Conservation (phyloP, 129 eudicot species). For the Flaveria sonorensis region DNA sequence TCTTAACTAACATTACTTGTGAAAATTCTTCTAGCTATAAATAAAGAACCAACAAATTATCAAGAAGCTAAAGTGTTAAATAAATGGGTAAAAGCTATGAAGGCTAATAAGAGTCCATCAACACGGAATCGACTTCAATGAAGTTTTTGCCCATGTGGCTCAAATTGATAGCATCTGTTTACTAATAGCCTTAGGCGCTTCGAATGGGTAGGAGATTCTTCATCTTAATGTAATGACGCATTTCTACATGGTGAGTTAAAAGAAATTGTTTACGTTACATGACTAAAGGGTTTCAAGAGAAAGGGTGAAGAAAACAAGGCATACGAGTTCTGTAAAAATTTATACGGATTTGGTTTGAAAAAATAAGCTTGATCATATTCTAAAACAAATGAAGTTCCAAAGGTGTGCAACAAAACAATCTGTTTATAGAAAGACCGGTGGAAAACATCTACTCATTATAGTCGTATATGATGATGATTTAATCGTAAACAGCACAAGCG, state of each 20-base stretch:
- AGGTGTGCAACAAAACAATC: neutral
- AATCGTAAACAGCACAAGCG: too few relatives aligned
- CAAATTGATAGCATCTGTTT: neutral
- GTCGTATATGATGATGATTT: neutral
- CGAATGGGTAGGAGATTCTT: neutral
- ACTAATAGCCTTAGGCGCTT: neutral
- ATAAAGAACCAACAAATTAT: neutral
- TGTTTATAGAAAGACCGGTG: neutral
- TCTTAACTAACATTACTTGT: neutral
- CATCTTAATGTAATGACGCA: neutral
- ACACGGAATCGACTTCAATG: neutral
- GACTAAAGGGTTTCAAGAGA: neutral
- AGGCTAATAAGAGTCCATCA: neutral
- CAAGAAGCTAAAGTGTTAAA: neutral
- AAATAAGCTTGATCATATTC: neutral
- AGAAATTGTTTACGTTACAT: neutral
- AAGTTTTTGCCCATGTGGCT: neutral
- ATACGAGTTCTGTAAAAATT: too few relatives aligned
- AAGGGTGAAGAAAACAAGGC: neutral
- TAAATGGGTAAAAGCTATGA: neutral
- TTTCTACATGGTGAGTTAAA: neutral
- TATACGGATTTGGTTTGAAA: neutral
- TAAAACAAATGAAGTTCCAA: neutral
- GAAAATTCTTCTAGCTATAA: neutral
- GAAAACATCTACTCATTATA: neutral